Conservation (phyloP, 2,329 filamentous ascomycete species). For the Colletotrichum ledebouriae region DNA sequence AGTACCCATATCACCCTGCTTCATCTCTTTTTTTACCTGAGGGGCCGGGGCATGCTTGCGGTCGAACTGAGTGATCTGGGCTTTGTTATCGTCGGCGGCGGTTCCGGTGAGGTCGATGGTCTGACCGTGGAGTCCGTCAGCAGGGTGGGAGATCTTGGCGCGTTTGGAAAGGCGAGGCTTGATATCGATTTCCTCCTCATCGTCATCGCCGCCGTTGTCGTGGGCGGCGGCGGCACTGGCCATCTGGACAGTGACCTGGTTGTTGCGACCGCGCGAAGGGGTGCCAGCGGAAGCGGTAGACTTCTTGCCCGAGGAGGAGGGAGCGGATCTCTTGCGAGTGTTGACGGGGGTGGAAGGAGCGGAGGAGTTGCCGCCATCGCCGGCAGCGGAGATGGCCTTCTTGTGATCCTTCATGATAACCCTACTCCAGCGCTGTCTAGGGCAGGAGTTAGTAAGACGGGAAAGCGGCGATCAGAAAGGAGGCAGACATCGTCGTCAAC, state of each 20-base stretch:
- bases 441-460: background rate
- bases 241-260: constrained; percentile 30
- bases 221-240: constrained; percentile 2
- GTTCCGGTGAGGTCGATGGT: constrained; percentile 33
- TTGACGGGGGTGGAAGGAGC: background rate
- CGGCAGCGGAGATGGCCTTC: constrained; percentile 43
- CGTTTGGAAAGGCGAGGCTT: constrained; percentile 36
- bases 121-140: constrained; percentile 16
- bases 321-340: constrained; percentile 29
- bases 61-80: constrained; percentile 21
- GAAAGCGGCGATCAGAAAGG: background rate
- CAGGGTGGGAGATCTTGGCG: background rate
- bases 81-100: constrained; percentile 1
- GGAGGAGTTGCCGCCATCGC: background rate
- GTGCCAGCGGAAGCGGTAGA: background rate
- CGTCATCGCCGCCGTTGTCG: constrained; percentile 27
- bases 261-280: background rate
- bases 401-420: constrained; percentile 54
- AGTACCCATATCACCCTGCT: constrained; percentile 22
- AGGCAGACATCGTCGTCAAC: background rate
- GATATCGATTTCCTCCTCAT: constrained; percentile 4
- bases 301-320: constrained; percentile 1
- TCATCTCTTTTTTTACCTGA: constrained; percentile 38
- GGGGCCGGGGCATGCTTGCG: constrained; percentile 3
- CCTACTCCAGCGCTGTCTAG: constrained; percentile 57